Evolutionary conservation across 1,284 basidiomycete species (phyloP).

Genomic region (Exsudoporus floridanus): DNA sequence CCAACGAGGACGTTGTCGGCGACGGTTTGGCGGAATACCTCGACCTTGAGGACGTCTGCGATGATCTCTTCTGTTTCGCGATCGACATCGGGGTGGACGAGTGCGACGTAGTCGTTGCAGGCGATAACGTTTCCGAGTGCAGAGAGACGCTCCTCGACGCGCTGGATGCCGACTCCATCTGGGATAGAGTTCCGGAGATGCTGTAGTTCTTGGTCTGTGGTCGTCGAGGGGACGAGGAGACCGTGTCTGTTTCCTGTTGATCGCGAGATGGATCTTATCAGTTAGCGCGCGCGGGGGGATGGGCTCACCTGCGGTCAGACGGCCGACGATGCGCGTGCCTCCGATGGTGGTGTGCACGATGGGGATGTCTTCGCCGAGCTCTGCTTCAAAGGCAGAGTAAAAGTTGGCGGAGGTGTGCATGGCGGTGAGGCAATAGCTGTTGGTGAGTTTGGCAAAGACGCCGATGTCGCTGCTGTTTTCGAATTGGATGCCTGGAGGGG

Average conservation of each 20-base stretch:
- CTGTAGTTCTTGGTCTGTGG: constrained; percentile 98
- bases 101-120: constrained; percentile 96
- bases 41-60: constrained; percentile 97
- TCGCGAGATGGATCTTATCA: background rate
- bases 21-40: constrained; percentile 98
- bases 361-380: constrained; percentile 91
- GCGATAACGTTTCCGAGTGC: constrained; percentile 98
- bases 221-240: constrained; percentile 91
- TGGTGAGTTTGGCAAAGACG: constrained; percentile 93
- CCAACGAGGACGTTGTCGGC: constrained; percentile 97
- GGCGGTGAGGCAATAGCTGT: constrained; percentile 91
- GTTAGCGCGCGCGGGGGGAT: accelerated
- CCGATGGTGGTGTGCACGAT: constrained; percentile 97
- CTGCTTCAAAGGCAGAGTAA: constrained; percentile 95
- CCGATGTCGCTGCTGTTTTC: constrained; percentile 98
- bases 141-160: constrained; percentile 94
- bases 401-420: constrained; percentile 97
- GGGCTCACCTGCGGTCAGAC: constrained; percentile 80
- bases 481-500: constrained; percentile 76
- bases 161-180: constrained; percentile 87
- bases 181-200: constrained; percentile 97
- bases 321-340: constrained; percentile 92
- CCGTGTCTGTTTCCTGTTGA: constrained; percentile 86
- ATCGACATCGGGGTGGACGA: constrained; percentile 97
- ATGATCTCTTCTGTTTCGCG: constrained; percentile 99